phyloP scores from a whole-genome alignment of 371 early-diverging fungal species.

The Mortierella sp. region DNA sequence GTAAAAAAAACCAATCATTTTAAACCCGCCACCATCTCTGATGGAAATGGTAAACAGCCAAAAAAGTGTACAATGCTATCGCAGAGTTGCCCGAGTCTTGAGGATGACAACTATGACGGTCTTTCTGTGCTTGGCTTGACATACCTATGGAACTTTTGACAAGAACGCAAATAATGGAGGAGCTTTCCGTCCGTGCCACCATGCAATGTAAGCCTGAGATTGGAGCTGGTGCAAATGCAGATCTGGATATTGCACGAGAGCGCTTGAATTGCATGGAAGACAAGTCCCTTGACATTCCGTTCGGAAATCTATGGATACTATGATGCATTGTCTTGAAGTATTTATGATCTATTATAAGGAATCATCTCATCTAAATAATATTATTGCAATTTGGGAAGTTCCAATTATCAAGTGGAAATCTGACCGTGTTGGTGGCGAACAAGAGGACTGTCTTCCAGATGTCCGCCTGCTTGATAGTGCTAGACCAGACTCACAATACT shows the following conservation, averaged over 20 bases:
- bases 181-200: slow-evolving; percentile 87
- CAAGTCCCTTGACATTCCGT: slow-evolving; percentile 83
- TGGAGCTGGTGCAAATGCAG: slow-evolving; percentile 86
- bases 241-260: slow-evolving; percentile 80
- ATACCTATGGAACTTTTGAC: slow-evolving; percentile 92
- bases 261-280: slow-evolving; percentile 84
- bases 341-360: no score
- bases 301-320: slow-evolving; percentile 90
- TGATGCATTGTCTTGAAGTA: no score
- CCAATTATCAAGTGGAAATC: slow-evolving; percentile 89
- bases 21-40: neutral
- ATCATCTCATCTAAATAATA: no score
- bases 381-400: slow-evolving; percentile 69
- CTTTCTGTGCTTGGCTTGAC: slow-evolving; percentile 94
- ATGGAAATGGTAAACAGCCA: slow-evolving; percentile 15
- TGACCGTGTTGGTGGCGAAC: slow-evolving; percentile 73
- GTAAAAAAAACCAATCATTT: no score
- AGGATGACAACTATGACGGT: slow-evolving; percentile 89
- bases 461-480: slow-evolving; percentile 93
- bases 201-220: slow-evolving; percentile 86
- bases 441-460: slow-evolving; percentile 76
- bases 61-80: slow-evolving; percentile 80
- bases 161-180: slow-evolving; percentile 85
- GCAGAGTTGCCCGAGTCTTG: slow-evolving; percentile 80
- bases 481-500: slow-evolving; percentile 72